Evolutionary conservation across 169 alveolate genomes (phyloP).

Genomic region (Cryptosporidium xiaoi): DNA sequence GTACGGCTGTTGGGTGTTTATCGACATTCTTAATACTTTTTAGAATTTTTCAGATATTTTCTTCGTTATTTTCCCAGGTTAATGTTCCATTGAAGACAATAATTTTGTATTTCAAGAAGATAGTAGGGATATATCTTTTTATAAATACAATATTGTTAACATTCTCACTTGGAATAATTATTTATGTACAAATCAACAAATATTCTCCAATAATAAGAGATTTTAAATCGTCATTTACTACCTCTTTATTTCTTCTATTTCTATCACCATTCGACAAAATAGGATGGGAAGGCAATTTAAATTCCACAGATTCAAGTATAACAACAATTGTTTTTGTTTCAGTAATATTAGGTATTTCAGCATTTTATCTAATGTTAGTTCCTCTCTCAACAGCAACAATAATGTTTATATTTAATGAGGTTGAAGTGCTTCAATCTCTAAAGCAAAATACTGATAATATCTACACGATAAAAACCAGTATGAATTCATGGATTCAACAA

Average conservation of each 20-base stretch:
- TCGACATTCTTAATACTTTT: slow-evolving; percentile 40
- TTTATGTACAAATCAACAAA: slow-evolving; percentile 43
- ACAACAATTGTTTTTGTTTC: slow-evolving; percentile 28
- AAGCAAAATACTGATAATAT: slow-evolving; percentile 68
- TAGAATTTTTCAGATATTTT: slow-evolving; percentile 61
- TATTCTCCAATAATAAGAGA: slow-evolving; percentile 25
- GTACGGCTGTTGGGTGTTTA: slow-evolving; percentile 38
- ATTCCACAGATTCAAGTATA: background rate
- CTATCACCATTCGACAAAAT: slow-evolving; percentile 29
- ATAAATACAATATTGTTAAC: slow-evolving; percentile 17
- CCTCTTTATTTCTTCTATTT: slow-evolving; percentile 19
- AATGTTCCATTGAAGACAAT: slow-evolving; percentile 54
- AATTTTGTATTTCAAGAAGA: slow-evolving; percentile 34
- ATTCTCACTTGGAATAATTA: slow-evolving; percentile 40
- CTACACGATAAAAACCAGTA: slow-evolving; percentile 38
- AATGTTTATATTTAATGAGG: slow-evolving; percentile 54
- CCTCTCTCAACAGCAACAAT: slow-evolving; percentile 68
- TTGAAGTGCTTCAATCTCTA: slow-evolving; percentile 56
- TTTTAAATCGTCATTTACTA: slow-evolving; percentile 7
- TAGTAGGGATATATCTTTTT: slow-evolving; percentile 42
- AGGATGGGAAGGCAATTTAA: background rate
- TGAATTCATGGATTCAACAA: slow-evolving; percentile 68
- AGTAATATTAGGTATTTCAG: slow-evolving; percentile 1
- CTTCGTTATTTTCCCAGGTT: slow-evolving; percentile 45
- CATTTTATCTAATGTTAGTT: slow-evolving; percentile 18